phyloP scores from a whole-genome alignment of 306 rosid genomes.

The Psophocarpus tetragonolobus region DNA sequence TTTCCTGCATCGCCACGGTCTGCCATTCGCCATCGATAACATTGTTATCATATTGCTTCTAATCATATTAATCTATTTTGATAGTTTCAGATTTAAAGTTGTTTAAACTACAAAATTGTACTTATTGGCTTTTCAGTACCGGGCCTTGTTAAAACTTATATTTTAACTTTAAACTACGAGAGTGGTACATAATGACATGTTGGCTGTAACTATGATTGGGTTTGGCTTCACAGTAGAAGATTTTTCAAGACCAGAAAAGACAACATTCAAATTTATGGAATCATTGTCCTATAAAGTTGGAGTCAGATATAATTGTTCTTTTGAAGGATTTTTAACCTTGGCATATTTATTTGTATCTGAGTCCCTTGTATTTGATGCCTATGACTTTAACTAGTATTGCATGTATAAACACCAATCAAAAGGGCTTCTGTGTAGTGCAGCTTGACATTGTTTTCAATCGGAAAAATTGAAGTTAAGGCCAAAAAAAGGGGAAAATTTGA shows the following conservation, averaged over 20 bases:
- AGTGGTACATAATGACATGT: neutral
- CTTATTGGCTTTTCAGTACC: neutral
- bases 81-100: slow-evolving; percentile 19
- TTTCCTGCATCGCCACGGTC: no score
- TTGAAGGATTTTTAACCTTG: neutral
- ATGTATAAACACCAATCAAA: neutral
- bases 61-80: neutral
- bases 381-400: neutral
- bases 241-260: neutral
- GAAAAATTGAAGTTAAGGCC: slow-evolving; percentile 1
- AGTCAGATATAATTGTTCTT: slow-evolving; percentile 22
- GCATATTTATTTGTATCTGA: neutral
- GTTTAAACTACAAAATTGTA: slow-evolving; percentile 9
- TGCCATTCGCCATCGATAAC: no score
- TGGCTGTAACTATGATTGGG: neutral
- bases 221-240: neutral
- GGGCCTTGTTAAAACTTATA: neutral
- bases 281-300: neutral
- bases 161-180: neutral
- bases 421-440: neutral
- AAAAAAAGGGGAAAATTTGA: neutral
- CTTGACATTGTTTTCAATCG: neutral
- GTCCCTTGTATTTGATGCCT: slow-evolving; percentile 4
- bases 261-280: slow-evolving; percentile 3
- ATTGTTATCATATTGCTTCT: neutral